Percentiles rank a stretch among this genome's conserved stretches.
phyloP scores from a whole-genome alignment of 495 filamentous ascomycete species.

The Aspergillus conjunctus region DNA sequence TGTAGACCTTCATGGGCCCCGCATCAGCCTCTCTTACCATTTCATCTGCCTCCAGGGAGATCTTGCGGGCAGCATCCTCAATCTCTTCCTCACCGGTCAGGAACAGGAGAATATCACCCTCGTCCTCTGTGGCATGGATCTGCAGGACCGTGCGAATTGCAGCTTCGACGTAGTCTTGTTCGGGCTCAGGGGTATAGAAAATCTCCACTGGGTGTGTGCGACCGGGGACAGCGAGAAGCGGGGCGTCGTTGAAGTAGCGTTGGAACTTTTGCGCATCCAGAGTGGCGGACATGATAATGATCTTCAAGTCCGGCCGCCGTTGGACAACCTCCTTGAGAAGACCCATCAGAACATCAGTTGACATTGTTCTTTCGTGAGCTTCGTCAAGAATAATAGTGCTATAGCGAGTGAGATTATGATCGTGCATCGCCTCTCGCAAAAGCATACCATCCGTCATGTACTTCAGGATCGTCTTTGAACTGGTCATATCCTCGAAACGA shows the following conservation, averaged over 20 bases:
- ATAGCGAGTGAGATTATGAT: slow-evolving; percentile 86
- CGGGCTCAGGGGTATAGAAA: slow-evolving; percentile 96
- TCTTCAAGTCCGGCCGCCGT: slow-evolving; percentile 84
- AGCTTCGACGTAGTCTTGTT: slow-evolving; percentile 95
- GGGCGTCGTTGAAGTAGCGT: slow-evolving; percentile 93
- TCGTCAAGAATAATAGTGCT: slow-evolving; percentile 98
- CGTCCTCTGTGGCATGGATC: slow-evolving; percentile 88
- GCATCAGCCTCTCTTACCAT: slow-evolving; percentile 87
- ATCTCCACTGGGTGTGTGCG: slow-evolving; percentile 97
- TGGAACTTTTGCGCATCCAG: slow-evolving; percentile 98
- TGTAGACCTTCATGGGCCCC: slow-evolving; percentile 86
- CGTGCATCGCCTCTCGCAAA: slow-evolving; percentile 95
- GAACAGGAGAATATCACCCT: slow-evolving; percentile 95
- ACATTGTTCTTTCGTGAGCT: slow-evolving; percentile 93
- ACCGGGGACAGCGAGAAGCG: slow-evolving; percentile 90
- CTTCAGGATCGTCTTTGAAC: slow-evolving; percentile 88
- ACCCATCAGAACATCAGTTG: slow-evolving; percentile 96
- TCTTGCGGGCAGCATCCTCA: slow-evolving; percentile 92
- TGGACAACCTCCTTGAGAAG: slow-evolving; percentile 82
- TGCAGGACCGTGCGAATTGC: slow-evolving; percentile 92
- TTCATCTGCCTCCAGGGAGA: slow-evolving; percentile 85
- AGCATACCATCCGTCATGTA: slow-evolving; percentile 99
- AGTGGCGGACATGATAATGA: slow-evolving; percentile 98
- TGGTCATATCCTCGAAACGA: slow-evolving; percentile 95
- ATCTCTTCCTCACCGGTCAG: slow-evolving; percentile 99